Evolutionary conservation across 2,329 filamentous ascomycete species (phyloP), one percentile per base, ranked within the genome.

Genomic region (Trichoderma sp.): DNA sequence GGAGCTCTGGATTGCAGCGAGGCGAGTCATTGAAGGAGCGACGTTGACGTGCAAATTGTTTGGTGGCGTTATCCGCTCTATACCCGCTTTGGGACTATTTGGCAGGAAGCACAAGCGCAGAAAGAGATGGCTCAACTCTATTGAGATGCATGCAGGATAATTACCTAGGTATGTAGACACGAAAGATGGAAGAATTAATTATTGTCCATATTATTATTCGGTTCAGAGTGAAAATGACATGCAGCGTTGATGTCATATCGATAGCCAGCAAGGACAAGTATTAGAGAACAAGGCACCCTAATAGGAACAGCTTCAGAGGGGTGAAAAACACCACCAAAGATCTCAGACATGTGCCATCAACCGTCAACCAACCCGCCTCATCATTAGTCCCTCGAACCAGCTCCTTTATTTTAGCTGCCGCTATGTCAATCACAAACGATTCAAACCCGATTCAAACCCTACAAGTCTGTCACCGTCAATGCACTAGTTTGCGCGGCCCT

Each of bases 1-100:
- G 15, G 25, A 52, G 22, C 2, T 37, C 34, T 54, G 6, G 35
- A n/a, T 32, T 42, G 48, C 4, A 9, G 39, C 32, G 60, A 17
- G 12, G 39, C 5, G n/a, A 34, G 25, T n/a, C 12, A 3, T 22
- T 13, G 25, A 54, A 53, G 19, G 34, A 17, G 59, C 34, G 45
- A 54, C 48, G 60, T 29, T 42, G 34, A 39, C 19, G 48, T 39
- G 48, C 60, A 54, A 42, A 53, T 53, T 15, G 22, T 37, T 64
- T 64, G 45, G 60, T 64, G 60, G 60, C 60, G 60, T 37, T 53
- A 39, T 39, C 48, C 60, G 60, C 60, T 39, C 22, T 52, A 53
- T 64, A 54, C 13, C 60, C 60, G 60, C 25, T 22, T 19, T 39
- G 19, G 60, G 39, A 4, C 60, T 48, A 29, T 22, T 27, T 19